Evolutionary conservation across 1,284 basidiomycete species (phyloP), one percentile per base, ranked within the genome.

Genomic region (Puccinia coronata): DNA sequence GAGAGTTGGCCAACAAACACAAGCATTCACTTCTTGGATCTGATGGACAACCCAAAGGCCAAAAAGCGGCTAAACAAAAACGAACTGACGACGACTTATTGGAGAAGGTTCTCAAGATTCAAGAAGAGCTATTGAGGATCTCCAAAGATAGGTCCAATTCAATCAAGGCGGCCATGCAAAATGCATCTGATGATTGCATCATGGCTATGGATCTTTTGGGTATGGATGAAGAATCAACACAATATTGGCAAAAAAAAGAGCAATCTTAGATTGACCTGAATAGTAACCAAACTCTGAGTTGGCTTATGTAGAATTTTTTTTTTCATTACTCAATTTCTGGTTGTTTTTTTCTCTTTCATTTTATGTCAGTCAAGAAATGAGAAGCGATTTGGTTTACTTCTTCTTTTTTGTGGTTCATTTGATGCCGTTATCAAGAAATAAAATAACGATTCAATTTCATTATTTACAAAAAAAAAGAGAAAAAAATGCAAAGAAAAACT

Each of bases 141-240:
- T 63, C 59, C 20, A 63, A 36, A 31, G 59, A 63, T 8, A 5
- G 59, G 16, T 34, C 20, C 23, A 6, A 9, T 23, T 57, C 20
- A 9, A 23, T 57, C 20, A 57, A 57, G 28, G 11, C 59, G 28
- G 18, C 59, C 28, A 31, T 63, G 59, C 51, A 53, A 53, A 11
- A 8, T 6, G 6, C n/a, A 5, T 53, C 59, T 8, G 59, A 63
- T 31, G 25, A 63, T 28, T 31, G 59, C 25, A 31, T 63, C 16
- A 63, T 63, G 59, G 25, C 59, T 3, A 63, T 63, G 59, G 59
- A 63, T 63, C 59, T 63, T 16, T 31, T 28, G 5, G 59, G 59
- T 3, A 63, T 63, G 59, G 34, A 63, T 6, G 59, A 63, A 28
- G 59, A 63, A 31, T n/a, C 28, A 8, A 63, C 8, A 20, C 6